phyloP scores from a whole-genome alignment of 163 green algal species.

The Chlorella variabilis region DNA sequence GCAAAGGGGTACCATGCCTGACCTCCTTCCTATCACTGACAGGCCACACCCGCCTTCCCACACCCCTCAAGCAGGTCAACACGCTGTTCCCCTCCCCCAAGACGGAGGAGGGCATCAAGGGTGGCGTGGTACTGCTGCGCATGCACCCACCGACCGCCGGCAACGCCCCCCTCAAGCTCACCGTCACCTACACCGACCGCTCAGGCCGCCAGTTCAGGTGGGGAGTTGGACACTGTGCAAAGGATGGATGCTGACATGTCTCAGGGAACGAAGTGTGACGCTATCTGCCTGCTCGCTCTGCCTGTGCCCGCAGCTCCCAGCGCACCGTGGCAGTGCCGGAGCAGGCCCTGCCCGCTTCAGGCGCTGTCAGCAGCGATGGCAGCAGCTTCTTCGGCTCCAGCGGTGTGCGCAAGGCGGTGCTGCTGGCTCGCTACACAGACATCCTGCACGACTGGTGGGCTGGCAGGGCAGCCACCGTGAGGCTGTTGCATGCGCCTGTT shows the following conservation, averaged over 20 bases:
- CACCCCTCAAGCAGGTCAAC: constrained; percentile 18
- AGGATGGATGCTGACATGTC: background rate
- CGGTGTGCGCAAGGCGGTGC: constrained; percentile 47
- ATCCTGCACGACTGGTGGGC: constrained; percentile 41
- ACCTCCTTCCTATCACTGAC: too few relatives aligned
- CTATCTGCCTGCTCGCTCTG: background rate
- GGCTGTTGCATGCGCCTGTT: too few relatives aligned
- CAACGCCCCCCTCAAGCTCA: constrained; percentile 7
- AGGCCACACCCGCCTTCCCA: too few relatives aligned
- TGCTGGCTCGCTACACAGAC: constrained; percentile 51
- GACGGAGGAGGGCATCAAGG: constrained; percentile 41
- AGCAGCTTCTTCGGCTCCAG: constrained; percentile 33
- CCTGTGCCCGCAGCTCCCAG: background rate
- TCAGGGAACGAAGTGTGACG: too few relatives aligned
- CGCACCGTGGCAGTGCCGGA: constrained; percentile 13
- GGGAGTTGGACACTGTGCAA: background rate
- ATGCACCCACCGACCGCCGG: background rate
- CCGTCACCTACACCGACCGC: constrained; percentile 33
- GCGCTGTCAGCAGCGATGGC: background rate
- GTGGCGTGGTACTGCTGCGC: constrained; percentile 47
- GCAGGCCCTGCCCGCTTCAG: background rate
- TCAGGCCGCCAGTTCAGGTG: constrained; percentile 1
- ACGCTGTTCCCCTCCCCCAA: constrained; percentile 50
- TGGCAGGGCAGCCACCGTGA: background rate
- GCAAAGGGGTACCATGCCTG: background rate